These are phyloP conservation scores for Marchantia paleacea DNA, from an alignment of 225 moss, liverwort and hornwort genomes.

Conservation along the genomic window DNA sequence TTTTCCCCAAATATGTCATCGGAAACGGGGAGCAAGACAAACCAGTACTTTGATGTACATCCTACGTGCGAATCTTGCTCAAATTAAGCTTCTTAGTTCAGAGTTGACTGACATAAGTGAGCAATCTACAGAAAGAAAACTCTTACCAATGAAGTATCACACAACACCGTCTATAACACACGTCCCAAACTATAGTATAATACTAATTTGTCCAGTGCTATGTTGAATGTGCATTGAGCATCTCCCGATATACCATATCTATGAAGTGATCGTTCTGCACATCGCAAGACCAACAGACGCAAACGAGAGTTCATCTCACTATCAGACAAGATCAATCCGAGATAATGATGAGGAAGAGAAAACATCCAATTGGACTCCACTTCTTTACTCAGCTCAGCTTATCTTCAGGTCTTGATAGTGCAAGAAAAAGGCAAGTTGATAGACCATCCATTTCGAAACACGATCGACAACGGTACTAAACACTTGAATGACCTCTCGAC, in stretches of 20 bases:
- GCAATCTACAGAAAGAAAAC: constrained; percentile 19
- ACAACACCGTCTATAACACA: constrained; percentile 25
- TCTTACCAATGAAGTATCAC: constrained; percentile 32
- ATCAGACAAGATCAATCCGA: not conserved
- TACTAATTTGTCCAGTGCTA: constrained; percentile 31
- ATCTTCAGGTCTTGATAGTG: too few species aligned
- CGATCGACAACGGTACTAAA: too few species aligned
- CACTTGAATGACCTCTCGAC: too few species aligned
- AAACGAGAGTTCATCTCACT: not conserved
- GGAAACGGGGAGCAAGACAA: constrained; percentile 30
- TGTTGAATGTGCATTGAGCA: constrained; percentile 65
- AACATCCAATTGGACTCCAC: too few species aligned
- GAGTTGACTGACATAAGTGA: constrained; percentile 10
- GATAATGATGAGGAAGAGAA: too few species aligned
- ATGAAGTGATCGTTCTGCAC: constrained; percentile 87
- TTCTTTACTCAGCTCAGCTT: too few species aligned
- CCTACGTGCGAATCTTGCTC: constrained; percentile 12
- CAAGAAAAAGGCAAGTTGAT: too few species aligned
- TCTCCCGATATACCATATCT: constrained; percentile 92
- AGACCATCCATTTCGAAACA: too few species aligned
- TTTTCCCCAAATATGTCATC: constrained; percentile 38
- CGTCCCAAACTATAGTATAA: constrained; percentile 20
- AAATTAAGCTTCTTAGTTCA: constrained; percentile 3
- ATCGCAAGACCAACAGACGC: not conserved
- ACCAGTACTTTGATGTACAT: constrained; percentile 25